Evolutionary conservation across 805 yeast genomes (phyloP), one percentile per base, ranked within the genome.

Genomic region (Candida khao-thaluensis): DNA sequence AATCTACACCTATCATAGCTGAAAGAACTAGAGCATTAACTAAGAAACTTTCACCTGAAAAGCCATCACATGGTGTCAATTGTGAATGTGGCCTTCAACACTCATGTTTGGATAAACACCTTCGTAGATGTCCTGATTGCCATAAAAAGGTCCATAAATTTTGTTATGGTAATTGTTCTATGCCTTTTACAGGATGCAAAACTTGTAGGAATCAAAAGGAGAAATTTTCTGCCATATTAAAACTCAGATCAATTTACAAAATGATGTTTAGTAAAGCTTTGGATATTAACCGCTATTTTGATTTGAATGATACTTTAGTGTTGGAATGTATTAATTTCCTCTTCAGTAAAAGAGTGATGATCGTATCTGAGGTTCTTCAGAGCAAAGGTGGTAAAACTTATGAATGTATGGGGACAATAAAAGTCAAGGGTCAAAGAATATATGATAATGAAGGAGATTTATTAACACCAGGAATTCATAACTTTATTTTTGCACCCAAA

Each of bases 171-270:
- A 7, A 5, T 11, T 23, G 24, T 7, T 8, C 24, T 10, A 22
- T 22, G 24, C 10, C 30, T 11, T 12, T 17, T 18, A 30, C 17
- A 5, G 9, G 22, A 3, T 38, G 41, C 15, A 9, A 23, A 16
- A 31, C 41, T 11, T 38, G 41, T 21, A 25, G 15, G 7, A 11
- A 16, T n/a, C 6, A 17, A 5, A 5, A 14, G 9, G 4, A 4
- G 4, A 11, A 30, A 21, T 22, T 22, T 6, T 17, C 15, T n/a
- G n/a, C 8, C 12, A 25, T 38, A 14, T 9, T 31, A 3, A 30
- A 24, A 26, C 7, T 38, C 3, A 30, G 41, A 21, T 24, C 37
- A 8, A 25, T 38, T 16, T 30, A 38, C 17, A 30, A 31, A 31
- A 25, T 38, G 4, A 12, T 38, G 15, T 17, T 3, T 16, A 7